Percentiles rank a stretch among this genome's conserved stretches.
Conservation (phyloP, 78 protist genomes). For the Polysphondylium violaceum region DNA sequence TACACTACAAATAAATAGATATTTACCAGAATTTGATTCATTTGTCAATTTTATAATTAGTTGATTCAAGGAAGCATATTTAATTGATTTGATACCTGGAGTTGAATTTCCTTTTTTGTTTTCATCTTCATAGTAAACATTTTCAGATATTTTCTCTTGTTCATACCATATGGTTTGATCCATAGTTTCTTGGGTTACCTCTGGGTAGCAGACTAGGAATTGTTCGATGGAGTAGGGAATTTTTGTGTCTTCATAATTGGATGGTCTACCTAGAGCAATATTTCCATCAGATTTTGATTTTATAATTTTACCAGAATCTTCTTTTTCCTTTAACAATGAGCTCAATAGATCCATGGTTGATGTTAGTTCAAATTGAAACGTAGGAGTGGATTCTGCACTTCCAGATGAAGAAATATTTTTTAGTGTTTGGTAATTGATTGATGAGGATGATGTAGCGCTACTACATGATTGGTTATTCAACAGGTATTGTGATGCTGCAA, state of each 20-base stretch:
- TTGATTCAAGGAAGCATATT: conserved; percentile 42
- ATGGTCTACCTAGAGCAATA: conserved; percentile 1
- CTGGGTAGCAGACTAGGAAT: background rate
- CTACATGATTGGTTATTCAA: no score
- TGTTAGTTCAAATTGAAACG: conserved; percentile 2
- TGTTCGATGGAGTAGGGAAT: background rate
- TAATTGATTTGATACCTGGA: conserved; percentile 32
- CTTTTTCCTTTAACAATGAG: background rate
- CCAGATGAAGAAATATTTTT: background rate
- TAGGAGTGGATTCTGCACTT: conserved; percentile 28
- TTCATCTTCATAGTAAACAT: conserved; percentile 19
- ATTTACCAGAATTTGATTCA: conserved; percentile 44
- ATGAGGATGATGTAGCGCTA: no score
- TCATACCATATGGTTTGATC: conserved; percentile 26
- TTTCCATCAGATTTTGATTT: conserved; percentile 2
- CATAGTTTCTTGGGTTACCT: background rate
- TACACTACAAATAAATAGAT: no score
- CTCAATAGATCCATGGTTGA: background rate
- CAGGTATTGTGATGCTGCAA: no score
- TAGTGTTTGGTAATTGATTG: no score
- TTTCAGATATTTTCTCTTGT: conserved; percentile 9
- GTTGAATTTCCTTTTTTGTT: no score
- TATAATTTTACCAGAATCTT: background rate
- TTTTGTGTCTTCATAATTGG: conserved; percentile 10
- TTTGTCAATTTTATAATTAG: conserved; percentile 26